Percentiles rank a stretch among this genome's conserved stretches.
Evolutionary conservation across 2,329 filamentous ascomycete species (phyloP).

Genomic region (Mycosphaerella sp.): DNA sequence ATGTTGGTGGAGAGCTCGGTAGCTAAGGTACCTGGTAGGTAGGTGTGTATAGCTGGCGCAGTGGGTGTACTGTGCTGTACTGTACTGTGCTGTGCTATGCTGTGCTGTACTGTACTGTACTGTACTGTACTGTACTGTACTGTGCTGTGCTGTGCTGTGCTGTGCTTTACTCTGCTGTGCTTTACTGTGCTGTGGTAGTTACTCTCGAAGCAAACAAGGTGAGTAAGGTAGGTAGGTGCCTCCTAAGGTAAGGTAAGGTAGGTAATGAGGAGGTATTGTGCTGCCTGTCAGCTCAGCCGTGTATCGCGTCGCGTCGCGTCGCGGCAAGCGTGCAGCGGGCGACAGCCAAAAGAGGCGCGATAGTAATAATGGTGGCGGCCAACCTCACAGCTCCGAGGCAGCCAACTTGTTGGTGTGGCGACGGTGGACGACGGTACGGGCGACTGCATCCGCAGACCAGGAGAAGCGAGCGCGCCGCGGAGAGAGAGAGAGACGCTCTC

Average conservation of each 20-base stretch:
- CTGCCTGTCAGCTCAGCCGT: conserved; percentile 25
- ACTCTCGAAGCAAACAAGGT: too few species aligned
- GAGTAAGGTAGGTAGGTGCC: too few species aligned
- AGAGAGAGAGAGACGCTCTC: too few species aligned
- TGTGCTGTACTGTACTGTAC: neutral
- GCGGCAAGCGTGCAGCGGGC: too few species aligned
- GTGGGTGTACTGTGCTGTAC: conserved; percentile 6
- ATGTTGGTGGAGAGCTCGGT: conserved; percentile 16
- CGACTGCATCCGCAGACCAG: neutral
- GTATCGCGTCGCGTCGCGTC: conserved; percentile 16
- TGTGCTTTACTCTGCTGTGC: too few species aligned
- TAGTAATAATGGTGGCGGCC: conserved; percentile 8
- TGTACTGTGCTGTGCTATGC: too few species aligned
- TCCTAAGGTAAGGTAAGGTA: too few species aligned
- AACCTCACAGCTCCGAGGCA: conserved; percentile 5
- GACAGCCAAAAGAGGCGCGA: conserved; percentile 21
- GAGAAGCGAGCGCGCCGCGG: neutral
- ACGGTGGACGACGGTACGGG: conserved; percentile 1
- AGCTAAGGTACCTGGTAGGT: conserved; percentile 5
- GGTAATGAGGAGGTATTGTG: conserved; percentile 6
- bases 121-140: neutral
- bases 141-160: too few species aligned
- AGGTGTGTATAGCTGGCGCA: neutral
- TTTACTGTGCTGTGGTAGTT: too few species aligned
- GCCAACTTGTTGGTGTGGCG: conserved; percentile 8